Evolutionary conservation across 192 early-diverging fungal genomes (phyloP), one percentile per base, ranked within the genome.

Genomic region (Dimargaris verticillata): DNA sequence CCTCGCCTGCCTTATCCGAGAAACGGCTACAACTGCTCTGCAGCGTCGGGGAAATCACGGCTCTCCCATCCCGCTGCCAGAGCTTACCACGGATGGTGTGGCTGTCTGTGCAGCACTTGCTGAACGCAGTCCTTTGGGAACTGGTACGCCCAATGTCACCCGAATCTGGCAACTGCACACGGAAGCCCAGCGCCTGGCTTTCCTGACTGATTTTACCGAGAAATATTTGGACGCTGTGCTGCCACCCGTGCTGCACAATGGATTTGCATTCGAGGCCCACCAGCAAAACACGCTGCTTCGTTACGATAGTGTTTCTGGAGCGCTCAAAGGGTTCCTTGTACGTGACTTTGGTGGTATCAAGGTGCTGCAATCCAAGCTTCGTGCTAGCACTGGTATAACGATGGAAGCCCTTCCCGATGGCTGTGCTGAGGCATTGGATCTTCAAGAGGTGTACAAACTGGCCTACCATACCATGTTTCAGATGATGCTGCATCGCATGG

Each of bases 341-440:
- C 78, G 83, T 24, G 83, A 85, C 70, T 85, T 80, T 75, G 83
- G 83, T 60, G 83, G 83, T 28, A 64, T 85, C 51, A 83, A 80
- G 63, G 68, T 76, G 13, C 83, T 83, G 60, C 69, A 64, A 26
- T 66, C 72, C 41, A 82, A 78, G 12, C 68, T 85, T 15, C 57
- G 22, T 0, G 44, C 61, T 11, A 70, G 73, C 10, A 73, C 67
- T n/a, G 80, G 78, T 14, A 66, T 64, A 11, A 42, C 68, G 11
- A 70, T 76, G 29, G 74, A 78, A 18, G 75, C 79, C 57, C 61
- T 84, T 11, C 74, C 81, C 28, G 80, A 75, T 44, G 70, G 70
- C 44, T 74, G 67, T 53, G 76, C 79, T n/a, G 70, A 77, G 24
- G 83, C 83, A 9, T 60, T 75, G 22, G 61, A 33, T 18, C 55